Conservation (phyloP, 352 stramenopile genomes). For the Globisporangium ultimum region DNA sequence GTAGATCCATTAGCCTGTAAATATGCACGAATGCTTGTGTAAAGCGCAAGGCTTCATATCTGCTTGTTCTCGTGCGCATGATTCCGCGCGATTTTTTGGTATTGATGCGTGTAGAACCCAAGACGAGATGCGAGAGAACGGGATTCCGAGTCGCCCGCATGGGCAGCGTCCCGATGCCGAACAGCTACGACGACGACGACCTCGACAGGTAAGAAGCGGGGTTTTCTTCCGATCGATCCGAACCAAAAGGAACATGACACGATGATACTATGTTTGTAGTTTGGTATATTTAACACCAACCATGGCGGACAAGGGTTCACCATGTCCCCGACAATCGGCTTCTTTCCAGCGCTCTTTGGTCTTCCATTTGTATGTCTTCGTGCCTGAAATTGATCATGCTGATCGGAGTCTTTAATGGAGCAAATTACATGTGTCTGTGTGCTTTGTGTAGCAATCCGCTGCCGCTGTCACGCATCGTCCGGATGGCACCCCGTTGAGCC, state of each 20-base stretch:
- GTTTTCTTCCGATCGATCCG: no score
- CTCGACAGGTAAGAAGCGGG: slow-evolving; percentile 32
- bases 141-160: slow-evolving; percentile 50
- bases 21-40: neutral
- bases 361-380: slow-evolving; percentile 34
- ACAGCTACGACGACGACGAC: slow-evolving; percentile 45
- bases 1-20: no score
- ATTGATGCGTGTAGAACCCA: slow-evolving; percentile 16
- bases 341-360: slow-evolving; percentile 85
- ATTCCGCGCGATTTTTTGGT: no score
- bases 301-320: slow-evolving; percentile 32
- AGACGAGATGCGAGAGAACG: slow-evolving; percentile 19
- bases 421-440: slow-evolving; percentile 28
- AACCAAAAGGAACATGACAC: neutral
- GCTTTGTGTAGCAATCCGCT: slow-evolving; percentile 36
- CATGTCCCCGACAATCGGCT: slow-evolving; percentile 72
- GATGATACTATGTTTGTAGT: slow-evolving; percentile 14
- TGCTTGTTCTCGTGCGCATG: no score
- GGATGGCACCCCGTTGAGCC: slow-evolving; percentile 42
- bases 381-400: neutral
- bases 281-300: slow-evolving; percentile 30
- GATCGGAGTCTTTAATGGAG: neutral
- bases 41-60: no score
- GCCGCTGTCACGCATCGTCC: slow-evolving; percentile 31
- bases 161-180: slow-evolving; percentile 64